Conservation (phyloP, 352 stramenopile species). For the Thraustochytrium sp. region DNA sequence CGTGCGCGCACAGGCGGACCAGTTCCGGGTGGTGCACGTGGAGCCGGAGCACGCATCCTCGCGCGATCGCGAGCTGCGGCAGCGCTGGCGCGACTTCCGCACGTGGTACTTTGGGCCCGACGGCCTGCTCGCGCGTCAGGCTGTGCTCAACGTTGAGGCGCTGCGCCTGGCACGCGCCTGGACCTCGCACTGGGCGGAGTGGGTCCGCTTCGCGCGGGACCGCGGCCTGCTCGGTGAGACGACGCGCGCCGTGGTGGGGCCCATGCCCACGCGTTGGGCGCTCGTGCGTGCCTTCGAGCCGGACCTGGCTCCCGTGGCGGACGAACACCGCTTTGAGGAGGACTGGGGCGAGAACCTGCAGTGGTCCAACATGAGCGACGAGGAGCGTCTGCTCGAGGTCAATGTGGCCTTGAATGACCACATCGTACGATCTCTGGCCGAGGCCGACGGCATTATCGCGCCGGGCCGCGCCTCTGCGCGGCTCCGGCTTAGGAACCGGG, state of each 20-base stretch:
- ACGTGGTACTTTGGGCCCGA: constrained; percentile 14
- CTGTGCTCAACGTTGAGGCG: neutral
- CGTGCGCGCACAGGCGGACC: neutral
- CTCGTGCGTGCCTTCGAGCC: neutral
- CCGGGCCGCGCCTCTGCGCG: no score
- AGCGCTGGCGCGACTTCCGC: neutral
- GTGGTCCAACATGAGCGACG: constrained; percentile 11
- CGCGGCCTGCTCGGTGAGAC: neutral
- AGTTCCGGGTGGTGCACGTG: neutral
- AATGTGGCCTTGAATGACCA: neutral
- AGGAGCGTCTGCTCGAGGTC: neutral
- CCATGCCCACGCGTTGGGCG: neutral
- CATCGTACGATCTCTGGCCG: neutral
- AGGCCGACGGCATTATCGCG: neutral
- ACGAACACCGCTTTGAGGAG: neutral
- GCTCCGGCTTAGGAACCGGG: no score
- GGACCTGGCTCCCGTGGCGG: neutral
- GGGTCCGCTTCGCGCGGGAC: neutral
- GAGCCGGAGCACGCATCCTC: neutral
- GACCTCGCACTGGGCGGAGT: constrained; percentile 21
- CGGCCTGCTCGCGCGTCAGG: neutral
- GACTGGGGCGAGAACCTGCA: neutral
- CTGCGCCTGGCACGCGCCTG: neutral
- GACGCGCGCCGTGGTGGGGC: neutral
- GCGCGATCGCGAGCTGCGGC: neutral